Evolutionary conservation across 1,139 yeast species (phyloP).

Genomic region (Candida mesenterica): DNA sequence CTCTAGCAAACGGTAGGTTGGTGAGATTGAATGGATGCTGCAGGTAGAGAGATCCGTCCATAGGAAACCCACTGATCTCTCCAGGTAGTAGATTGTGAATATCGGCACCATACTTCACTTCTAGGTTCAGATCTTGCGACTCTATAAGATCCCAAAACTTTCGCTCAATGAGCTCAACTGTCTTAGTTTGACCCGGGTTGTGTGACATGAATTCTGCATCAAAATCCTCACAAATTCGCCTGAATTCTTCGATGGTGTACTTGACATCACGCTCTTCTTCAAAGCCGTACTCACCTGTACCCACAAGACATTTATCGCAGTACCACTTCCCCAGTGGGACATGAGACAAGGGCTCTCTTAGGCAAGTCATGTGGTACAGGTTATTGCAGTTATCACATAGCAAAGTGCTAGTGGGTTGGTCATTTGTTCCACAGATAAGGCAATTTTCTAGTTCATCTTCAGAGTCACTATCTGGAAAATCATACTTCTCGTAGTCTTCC

Average conservation of each 20-base stretch:
- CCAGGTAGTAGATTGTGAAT: constrained; percentile 61
- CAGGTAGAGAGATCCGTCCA: constrained; percentile 34
- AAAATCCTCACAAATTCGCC: constrained; percentile 55
- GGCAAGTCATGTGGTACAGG: constrained; percentile 64
- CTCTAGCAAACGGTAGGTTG: constrained; percentile 62
- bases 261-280: constrained; percentile 61
- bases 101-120: constrained; percentile 77
- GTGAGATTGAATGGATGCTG: constrained; percentile 68
- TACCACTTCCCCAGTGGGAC: constrained; percentile 69
- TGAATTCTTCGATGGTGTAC: constrained; percentile 63
- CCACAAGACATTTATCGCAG: constrained; percentile 78
- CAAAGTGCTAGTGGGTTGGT: constrained; percentile 51
- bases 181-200: constrained; percentile 31
- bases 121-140: constrained; percentile 43
- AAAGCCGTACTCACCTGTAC: constrained; percentile 88
- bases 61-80: constrained; percentile 69
- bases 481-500: constrained; percentile 24
- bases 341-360: constrained; percentile 48
- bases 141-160: constrained; percentile 63
- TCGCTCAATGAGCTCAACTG: constrained; percentile 47
- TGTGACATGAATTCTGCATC: constrained; percentile 32
- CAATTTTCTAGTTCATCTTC: constrained; percentile 44
- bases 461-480: constrained; percentile 18
- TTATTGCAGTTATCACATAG: constrained; percentile 75
- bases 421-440: constrained; percentile 50